Base-by-base conservation (phyloP, 768 basidiomycete species). In the Tylopilus subfusipes region DNA sequence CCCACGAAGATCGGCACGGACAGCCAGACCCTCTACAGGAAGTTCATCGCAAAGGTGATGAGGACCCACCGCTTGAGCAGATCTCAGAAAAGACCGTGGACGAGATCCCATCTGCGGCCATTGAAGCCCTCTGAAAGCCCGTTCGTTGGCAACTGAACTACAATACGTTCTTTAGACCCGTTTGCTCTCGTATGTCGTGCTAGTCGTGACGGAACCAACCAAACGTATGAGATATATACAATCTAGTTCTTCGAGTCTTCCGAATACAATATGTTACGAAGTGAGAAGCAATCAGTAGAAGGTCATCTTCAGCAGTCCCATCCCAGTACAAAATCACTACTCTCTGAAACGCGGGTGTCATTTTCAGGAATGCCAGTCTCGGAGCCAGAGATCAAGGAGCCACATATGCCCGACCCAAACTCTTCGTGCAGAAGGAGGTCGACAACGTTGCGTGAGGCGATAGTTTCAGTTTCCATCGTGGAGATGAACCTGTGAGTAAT, bases 381-480 rank as follows among this genome's bases (percentile, higher is more conserved):
- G 4, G 61, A 49, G 22, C 51, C 65, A 16, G 75, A 67, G 36
- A 74, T 60, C 53, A 66, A 59, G 22, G 76, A 68, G 31, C 82
- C 82, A 66, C 91, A 94, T 34, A 93, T 78, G n/a, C 85, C 78
- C 1, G 82, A 74, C 33, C 78, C 73, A 68, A 88, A 93, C 62
- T 85, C 80, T 30, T 93, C 88, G 31, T 81, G 78, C 21, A 94
- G 73, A 19, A 93, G 76, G 24, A 90, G 73, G 62, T 93, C 91
- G 44, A 92, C 90, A 36, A 88, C 78, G 67, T 95, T 94, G 30
- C 92, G 82, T 1, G 90, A 82, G 0, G 90, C 79, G 30, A 96
- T 69, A 0, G 90, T 93, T 71, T 94, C 86, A 0, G 93, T 95
- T 70, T 98, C 95, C 95, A 98, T 97, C 7, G 92, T 93, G 14